These are phyloP conservation scores for Talinum fruticosum DNA, from an alignment of 148 eudicot genomes.

Conservation along the genomic window DNA sequence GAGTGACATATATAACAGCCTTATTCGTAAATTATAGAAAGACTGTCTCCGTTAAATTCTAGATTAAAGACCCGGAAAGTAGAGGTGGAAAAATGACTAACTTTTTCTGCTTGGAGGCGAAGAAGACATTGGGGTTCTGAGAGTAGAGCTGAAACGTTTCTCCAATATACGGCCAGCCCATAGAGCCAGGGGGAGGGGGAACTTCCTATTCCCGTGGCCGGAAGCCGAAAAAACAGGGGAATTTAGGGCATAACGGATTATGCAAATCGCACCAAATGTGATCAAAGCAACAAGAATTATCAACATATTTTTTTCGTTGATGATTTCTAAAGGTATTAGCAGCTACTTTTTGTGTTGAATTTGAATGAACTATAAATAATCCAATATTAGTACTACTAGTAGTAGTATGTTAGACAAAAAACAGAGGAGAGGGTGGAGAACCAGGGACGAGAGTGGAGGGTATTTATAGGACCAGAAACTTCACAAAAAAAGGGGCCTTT, in stretches of 20 bases:
- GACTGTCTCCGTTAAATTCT: neutral
- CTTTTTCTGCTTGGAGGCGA: slow-evolving; percentile 77
- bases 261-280: slow-evolving; percentile 19
- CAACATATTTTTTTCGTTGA: slow-evolving; percentile 19
- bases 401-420: neutral
- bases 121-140: slow-evolving; percentile 83
- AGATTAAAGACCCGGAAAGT: neutral
- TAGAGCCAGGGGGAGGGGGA: slow-evolving; percentile 83
- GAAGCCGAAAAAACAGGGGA: slow-evolving; percentile 16
- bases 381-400: neutral
- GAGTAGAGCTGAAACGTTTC: slow-evolving; percentile 93
- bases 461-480: slow-evolving; percentile 36
- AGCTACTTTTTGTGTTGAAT: neutral
- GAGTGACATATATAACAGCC: neutral
- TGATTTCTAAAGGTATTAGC: neutral
- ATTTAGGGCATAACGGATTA: slow-evolving; percentile 16
- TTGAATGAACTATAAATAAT: neutral
- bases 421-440: slow-evolving; percentile 27
- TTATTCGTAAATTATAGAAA: neutral
- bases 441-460: slow-evolving; percentile 15
- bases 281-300: slow-evolving; percentile 24
- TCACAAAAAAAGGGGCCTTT: slow-evolving; percentile 12
- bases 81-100: slow-evolving; percentile 29
- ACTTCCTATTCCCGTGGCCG: slow-evolving; percentile 26
- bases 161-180: slow-evolving; percentile 91